Base-by-base conservation (phyloP, 1,139 yeast genomes). In the Magnusiomyces suaveolens region DNA sequence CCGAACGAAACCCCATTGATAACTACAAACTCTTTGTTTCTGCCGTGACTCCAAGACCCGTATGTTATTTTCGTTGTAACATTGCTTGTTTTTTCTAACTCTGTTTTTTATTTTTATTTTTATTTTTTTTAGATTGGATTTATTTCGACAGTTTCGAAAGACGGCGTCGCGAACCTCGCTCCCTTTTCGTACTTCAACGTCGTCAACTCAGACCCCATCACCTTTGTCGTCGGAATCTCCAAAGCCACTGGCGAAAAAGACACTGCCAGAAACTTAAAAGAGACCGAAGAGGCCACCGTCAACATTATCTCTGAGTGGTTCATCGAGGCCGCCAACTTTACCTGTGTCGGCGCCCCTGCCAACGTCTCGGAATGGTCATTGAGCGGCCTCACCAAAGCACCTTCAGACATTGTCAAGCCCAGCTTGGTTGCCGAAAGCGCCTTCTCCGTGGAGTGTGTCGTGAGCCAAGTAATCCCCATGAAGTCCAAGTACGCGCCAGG, bases 261-360 rank as follows among this genome's bases (percentile, higher is more conserved):
- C 63, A 73, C 84, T 6, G 69, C 72, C 51, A 62, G 61, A 14
- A 81, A 81, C 60, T 64, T 81, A 32, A 62, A 78, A 43, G 80
- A 75, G 25, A 79, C 82, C 2, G 71, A 69, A 2, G 86, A 82
- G 60, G 71, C 76, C 54, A 79, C 83, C n/a, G 75, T 82, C 61
- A 81, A 77, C 63, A 74, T 82, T 53, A 74, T 82, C 43, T 74
- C 81, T 50, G 87, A 82, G 65, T 81, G 84, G 84, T 79, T 80
- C 62, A 69, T 77, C 32, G 87, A 82, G 55, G 85, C 85, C 20
- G 83, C 84, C 16, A 80, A 82, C 62, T 75, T 66, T 59, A 67
- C 79, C n/a, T 68, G 77, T 20, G 71, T 71, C 26, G 67, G 75
- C 59, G 75, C 81, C 1, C 85, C 85, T 0, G 52, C 63, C 0